phyloP scores from a whole-genome alignment of 2,329 filamentous ascomycete genomes.

The Penicillium corylophilum region DNA sequence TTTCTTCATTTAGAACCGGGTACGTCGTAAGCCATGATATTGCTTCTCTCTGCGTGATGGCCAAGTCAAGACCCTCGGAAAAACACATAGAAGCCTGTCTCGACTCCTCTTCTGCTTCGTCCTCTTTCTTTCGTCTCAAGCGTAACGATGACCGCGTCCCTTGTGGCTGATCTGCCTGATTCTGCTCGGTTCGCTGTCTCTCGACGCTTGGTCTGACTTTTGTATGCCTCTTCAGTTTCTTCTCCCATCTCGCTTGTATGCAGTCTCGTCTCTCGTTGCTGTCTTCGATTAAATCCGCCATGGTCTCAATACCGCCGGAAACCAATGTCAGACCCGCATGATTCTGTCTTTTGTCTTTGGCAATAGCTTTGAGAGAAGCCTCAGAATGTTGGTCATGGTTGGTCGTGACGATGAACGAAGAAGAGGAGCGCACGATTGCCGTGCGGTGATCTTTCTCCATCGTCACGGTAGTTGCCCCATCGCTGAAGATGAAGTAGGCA shows the following conservation, averaged over 20 bases:
- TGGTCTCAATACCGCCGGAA: slow-evolving; percentile 13
- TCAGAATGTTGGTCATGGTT: slow-evolving; percentile 52
- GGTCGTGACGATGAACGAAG: slow-evolving; percentile 55
- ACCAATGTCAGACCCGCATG: slow-evolving; percentile 19
- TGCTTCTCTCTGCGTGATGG: slow-evolving; percentile 36
- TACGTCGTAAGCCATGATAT: slow-evolving; percentile 51
- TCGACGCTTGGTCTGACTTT: slow-evolving; percentile 1
- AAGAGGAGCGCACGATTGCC: slow-evolving; percentile 47
- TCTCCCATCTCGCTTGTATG: slow-evolving; percentile 42
- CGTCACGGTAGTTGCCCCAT: slow-evolving; percentile 48
- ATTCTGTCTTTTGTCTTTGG: slow-evolving; percentile 17
- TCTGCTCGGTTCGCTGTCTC: background rate
- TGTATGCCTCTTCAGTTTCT: slow-evolving; percentile 21
- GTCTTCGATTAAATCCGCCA: slow-evolving; percentile 33
- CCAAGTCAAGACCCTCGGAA: slow-evolving; percentile 19
- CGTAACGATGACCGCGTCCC: slow-evolving; percentile 18
- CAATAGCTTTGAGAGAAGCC: slow-evolving; percentile 17
- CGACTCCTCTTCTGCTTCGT: slow-evolving; percentile 3
- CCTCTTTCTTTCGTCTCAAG: slow-evolving; percentile 8
- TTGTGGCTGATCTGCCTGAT: slow-evolving; percentile 10
- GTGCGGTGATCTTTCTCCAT: slow-evolving; percentile 57
- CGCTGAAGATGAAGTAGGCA: slow-evolving; percentile 58
- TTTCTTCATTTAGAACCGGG: slow-evolving; percentile 58
- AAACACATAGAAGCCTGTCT: background rate
- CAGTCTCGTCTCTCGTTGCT: slow-evolving; percentile 36